Conservation (phyloP, 2,329 filamentous ascomycete genomes). For the Furcasterigmium sp. region DNA sequence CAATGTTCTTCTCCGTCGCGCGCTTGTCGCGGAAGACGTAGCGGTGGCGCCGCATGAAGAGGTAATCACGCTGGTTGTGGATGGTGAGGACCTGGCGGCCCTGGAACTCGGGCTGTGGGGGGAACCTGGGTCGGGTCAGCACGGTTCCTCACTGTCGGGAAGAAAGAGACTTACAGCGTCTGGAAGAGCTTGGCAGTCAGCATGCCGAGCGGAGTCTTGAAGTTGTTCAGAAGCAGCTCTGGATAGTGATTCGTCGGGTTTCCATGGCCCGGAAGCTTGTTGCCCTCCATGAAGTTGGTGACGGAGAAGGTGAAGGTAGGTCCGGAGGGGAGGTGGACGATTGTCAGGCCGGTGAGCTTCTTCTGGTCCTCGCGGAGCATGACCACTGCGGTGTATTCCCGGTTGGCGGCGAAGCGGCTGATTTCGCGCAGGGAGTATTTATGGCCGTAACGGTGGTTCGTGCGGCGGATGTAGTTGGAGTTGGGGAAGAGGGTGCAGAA, state of each 20-base stretch:
- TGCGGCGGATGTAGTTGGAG: slow-evolving; percentile 79
- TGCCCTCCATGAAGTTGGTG: slow-evolving; percentile 84
- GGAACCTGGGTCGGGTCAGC: slow-evolving; percentile 26
- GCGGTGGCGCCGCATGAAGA: slow-evolving; percentile 84
- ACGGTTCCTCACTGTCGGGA: too few species aligned
- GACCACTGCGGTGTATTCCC: slow-evolving; percentile 77
- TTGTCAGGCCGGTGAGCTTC: slow-evolving; percentile 71
- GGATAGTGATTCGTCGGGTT: slow-evolving; percentile 87
- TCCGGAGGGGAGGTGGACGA: slow-evolving; percentile 77
- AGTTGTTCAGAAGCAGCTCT: slow-evolving; percentile 88
- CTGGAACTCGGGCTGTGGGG: slow-evolving; percentile 73
- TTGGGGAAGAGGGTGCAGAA: slow-evolving; percentile 83
- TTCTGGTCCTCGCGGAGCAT: slow-evolving; percentile 89
- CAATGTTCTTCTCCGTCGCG: slow-evolving; percentile 79
- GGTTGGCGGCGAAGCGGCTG: slow-evolving; percentile 73
- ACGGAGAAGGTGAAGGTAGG: slow-evolving; percentile 93
- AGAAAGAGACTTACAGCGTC: slow-evolving; percentile 51
- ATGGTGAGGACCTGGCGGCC: slow-evolving; percentile 88
- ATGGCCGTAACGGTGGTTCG: slow-evolving; percentile 75
- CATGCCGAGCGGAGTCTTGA: slow-evolving; percentile 86
- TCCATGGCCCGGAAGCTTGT: slow-evolving; percentile 80
- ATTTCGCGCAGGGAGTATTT: slow-evolving; percentile 94
- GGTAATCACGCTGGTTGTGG: slow-evolving; percentile 94
- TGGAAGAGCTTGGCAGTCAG: slow-evolving; percentile 83
- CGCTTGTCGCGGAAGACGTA: slow-evolving; percentile 92